A percentile compares a stretch with the other conserved stretches of the same genome.
Conservation (phyloP, 2,329 filamentous ascomycete species). For the Domatiomyces globalis region DNA sequence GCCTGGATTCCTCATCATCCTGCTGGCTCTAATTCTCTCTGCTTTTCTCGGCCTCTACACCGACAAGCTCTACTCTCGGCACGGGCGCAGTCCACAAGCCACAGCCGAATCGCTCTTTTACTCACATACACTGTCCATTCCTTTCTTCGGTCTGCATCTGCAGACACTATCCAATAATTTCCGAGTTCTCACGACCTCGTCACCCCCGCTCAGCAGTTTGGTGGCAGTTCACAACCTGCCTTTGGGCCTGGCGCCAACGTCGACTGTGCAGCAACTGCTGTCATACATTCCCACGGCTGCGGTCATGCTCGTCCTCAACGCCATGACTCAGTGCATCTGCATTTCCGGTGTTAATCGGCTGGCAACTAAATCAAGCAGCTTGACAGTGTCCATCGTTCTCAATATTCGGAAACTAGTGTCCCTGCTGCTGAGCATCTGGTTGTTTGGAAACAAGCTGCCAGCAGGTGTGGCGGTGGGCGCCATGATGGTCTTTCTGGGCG, state of each 20-base stretch:
- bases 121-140: conserved; percentile 44
- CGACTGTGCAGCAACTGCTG: conserved; percentile 26
- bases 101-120: conserved; percentile 98
- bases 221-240: not conserved
- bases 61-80: conserved; percentile 71
- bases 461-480: conserved; percentile 68
- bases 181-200: conserved; percentile 12
- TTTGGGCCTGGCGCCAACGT: not conserved
- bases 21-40: conserved; percentile 76
- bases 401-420: conserved; percentile 92
- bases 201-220: conserved; percentile 16
- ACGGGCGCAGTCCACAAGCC: conserved; percentile 52
- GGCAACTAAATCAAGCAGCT: conserved; percentile 70
- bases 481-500: conserved; percentile 72
- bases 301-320: conserved; percentile 34
- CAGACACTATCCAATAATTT: conserved; percentile 20
- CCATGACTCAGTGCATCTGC: conserved; percentile 83
- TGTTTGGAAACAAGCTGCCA: conserved; percentile 78
- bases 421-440: conserved; percentile 75
- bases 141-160: conserved; percentile 31
- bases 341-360: conserved; percentile 94
- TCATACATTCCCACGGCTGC: conserved; percentile 43
- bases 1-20: conserved; percentile 64
- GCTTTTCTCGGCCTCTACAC: conserved; percentile 93
- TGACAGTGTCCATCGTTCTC: conserved; percentile 91